phyloP scores from a whole-genome alignment of 2,329 filamentous ascomycete species.

The Phialocephala subalpina region DNA sequence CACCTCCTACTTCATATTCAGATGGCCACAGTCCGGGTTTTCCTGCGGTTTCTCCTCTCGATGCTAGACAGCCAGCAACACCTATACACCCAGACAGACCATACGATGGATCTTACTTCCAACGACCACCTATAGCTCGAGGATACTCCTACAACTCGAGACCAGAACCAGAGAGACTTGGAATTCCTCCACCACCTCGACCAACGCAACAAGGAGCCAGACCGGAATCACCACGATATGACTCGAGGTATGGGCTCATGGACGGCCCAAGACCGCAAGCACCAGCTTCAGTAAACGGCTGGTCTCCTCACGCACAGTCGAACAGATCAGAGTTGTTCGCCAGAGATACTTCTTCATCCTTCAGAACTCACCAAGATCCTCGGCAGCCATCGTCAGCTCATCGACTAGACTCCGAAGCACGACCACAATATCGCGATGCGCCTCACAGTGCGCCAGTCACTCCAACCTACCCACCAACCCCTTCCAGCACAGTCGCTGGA shows the following conservation, averaged over 20 bases:
- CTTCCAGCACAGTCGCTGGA: slow-evolving; percentile 34
- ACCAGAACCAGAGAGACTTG: slow-evolving; percentile 38
- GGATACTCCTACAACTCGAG: slow-evolving; percentile 36
- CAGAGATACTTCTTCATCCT: slow-evolving; percentile 43
- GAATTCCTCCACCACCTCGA: slow-evolving; percentile 37
- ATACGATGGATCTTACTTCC: slow-evolving; percentile 40
- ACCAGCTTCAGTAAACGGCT: slow-evolving; percentile 33
- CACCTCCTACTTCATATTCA: slow-evolving; percentile 40
- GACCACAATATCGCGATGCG: slow-evolving; percentile 36
- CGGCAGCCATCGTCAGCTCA: slow-evolving; percentile 30
- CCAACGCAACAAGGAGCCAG: slow-evolving; percentile 24
- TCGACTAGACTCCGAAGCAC: slow-evolving; percentile 35
- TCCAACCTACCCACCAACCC: slow-evolving; percentile 37
- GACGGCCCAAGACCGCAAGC: slow-evolving; percentile 31
- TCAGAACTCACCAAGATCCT: slow-evolving; percentile 35
- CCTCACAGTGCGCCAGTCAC: slow-evolving; percentile 30
- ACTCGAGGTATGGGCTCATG: slow-evolving; percentile 31
- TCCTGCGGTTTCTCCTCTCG: slow-evolving; percentile 37
- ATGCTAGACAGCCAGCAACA: slow-evolving; percentile 38
- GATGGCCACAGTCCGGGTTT: slow-evolving; percentile 43
- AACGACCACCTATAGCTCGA: slow-evolving; percentile 31
- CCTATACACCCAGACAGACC: slow-evolving; percentile 37
- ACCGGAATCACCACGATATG: slow-evolving; percentile 42
- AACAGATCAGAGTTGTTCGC: slow-evolving; percentile 37
- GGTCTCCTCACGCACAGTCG: slow-evolving; percentile 41